These are phyloP conservation scores for Lathyrus tuberosus DNA, from an alignment of 306 rosid species.

Conservation along the genomic window DNA sequence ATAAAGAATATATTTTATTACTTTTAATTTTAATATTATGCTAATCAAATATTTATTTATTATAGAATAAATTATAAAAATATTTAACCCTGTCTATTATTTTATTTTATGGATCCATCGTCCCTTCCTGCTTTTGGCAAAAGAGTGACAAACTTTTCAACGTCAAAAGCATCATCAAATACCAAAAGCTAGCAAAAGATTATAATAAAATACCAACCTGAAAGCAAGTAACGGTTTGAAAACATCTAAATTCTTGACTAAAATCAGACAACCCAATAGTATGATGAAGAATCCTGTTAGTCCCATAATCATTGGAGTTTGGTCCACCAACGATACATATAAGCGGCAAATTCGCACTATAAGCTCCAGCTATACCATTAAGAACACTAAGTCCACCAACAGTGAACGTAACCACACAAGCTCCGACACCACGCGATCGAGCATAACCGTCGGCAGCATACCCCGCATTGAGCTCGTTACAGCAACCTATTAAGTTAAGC, in stretches of 20 bases:
- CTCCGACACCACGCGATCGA: slow-evolving; percentile 82
- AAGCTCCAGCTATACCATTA: slow-evolving; percentile 91
- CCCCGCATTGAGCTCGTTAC: slow-evolving; percentile 90
- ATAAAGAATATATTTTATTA: too few relatives aligned
- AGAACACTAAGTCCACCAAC: slow-evolving; percentile 86
- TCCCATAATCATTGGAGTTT: slow-evolving; percentile 79
- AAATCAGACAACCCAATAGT: slow-evolving; percentile 88
- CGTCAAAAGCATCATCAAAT: too few relatives aligned
- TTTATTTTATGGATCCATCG: too few relatives aligned
- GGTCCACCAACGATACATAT: slow-evolving; percentile 92
- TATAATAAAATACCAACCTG: too few relatives aligned
- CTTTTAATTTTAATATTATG: too few relatives aligned
- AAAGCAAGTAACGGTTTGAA: slow-evolving; percentile 76
- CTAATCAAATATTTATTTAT: too few relatives aligned
- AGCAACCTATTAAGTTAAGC: slow-evolving; percentile 76
- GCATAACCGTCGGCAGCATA: slow-evolving; percentile 97
- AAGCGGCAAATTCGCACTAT: slow-evolving; percentile 78
- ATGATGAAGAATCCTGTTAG: slow-evolving; percentile 78
- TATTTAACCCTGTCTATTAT: too few relatives aligned
- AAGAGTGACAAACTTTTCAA: too few relatives aligned
- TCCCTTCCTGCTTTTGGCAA: too few relatives aligned
- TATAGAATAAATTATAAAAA: too few relatives aligned
- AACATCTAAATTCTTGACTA: slow-evolving; percentile 82
- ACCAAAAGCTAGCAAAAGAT: too few relatives aligned
- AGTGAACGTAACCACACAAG: slow-evolving; percentile 84